A percentile compares a stretch with the other conserved stretches of the same genome.
Conservation (phyloP, 331 rosid genomes). For the Stylosanthes scabra region DNA sequence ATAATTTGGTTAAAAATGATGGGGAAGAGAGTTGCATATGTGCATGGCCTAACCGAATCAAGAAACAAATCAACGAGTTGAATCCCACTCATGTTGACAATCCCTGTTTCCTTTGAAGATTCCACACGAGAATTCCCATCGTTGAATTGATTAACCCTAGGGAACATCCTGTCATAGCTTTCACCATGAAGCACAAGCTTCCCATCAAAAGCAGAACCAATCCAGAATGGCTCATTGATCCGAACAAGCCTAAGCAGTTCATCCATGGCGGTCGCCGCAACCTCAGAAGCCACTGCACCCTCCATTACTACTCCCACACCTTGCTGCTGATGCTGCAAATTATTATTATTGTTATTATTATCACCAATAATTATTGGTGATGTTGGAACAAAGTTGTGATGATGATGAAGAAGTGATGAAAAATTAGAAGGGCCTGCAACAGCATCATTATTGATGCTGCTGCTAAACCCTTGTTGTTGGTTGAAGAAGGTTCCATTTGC, state of each 20-base stretch:
- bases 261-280: conserved; percentile 48
- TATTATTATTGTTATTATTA: neutral
- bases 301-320: conserved; percentile 34
- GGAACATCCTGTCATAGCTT: conserved; percentile 53
- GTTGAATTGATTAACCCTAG: conserved; percentile 43
- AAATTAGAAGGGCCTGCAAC: neutral
- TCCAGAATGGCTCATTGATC: conserved; percentile 65
- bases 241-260: conserved; percentile 56
- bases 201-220: conserved; percentile 40
- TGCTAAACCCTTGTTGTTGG: conserved; percentile 14
- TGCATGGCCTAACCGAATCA: conserved; percentile 49
- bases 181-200: conserved; percentile 46
- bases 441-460: neutral
- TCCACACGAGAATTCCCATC: conserved; percentile 46
- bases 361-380: neutral
- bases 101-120: conserved; percentile 63
- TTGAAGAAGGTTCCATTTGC: conserved; percentile 27
- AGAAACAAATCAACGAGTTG: conserved; percentile 61
- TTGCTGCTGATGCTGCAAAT: neutral
- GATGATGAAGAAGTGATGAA: neutral
- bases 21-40: too few relatives aligned
- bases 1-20: too few relatives aligned
- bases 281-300: conserved; percentile 48
- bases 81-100: conserved; percentile 44
- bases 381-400: neutral